These are phyloP conservation scores for Albatrellus sp. DNA, from an alignment of 1,284 basidiomycete species.

Conservation along the genomic window DNA sequence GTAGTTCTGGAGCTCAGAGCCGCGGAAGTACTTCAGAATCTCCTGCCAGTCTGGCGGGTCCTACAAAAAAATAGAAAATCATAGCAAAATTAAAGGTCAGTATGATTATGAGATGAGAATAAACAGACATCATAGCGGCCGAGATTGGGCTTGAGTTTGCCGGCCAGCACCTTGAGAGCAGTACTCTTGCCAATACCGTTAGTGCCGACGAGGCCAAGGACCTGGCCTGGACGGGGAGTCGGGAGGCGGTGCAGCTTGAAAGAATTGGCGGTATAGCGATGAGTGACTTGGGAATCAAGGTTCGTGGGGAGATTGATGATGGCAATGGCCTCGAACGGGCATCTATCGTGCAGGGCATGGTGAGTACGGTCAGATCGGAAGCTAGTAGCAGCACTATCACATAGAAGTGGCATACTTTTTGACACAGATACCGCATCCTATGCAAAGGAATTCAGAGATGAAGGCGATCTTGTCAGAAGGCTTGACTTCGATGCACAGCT, in stretches of 20 bases:
- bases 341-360: slow-evolving; percentile 36
- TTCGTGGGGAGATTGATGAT: slow-evolving; percentile 98
- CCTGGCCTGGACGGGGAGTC: slow-evolving; percentile 90
- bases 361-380: background rate
- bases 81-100: no score
- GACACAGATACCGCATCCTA: slow-evolving; percentile 96
- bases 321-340: slow-evolving; percentile 93
- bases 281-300: slow-evolving; percentile 86
- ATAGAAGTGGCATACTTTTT: slow-evolving; percentile 64
- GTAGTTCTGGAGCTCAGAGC: slow-evolving; percentile 95
- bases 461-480: slow-evolving; percentile 90
- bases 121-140: slow-evolving; percentile 75
- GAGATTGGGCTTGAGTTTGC: slow-evolving; percentile 90
- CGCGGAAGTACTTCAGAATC: slow-evolving; percentile 93
- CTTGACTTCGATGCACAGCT: slow-evolving; percentile 96
- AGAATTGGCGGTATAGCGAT: slow-evolving; percentile 93
- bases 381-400: background rate
- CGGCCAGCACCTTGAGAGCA: slow-evolving; percentile 88
- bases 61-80: slow-evolving; percentile 23
- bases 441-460: slow-evolving; percentile 94
- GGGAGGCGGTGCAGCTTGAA: slow-evolving; percentile 97
- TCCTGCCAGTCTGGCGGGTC: slow-evolving; percentile 97
- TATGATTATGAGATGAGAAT: slow-evolving; percentile 1
- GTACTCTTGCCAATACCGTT: slow-evolving; percentile 99
- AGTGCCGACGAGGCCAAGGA: slow-evolving; percentile 90